Conservation (phyloP, 2,329 filamentous ascomycete genomes). For the Epichloe typhina region DNA sequence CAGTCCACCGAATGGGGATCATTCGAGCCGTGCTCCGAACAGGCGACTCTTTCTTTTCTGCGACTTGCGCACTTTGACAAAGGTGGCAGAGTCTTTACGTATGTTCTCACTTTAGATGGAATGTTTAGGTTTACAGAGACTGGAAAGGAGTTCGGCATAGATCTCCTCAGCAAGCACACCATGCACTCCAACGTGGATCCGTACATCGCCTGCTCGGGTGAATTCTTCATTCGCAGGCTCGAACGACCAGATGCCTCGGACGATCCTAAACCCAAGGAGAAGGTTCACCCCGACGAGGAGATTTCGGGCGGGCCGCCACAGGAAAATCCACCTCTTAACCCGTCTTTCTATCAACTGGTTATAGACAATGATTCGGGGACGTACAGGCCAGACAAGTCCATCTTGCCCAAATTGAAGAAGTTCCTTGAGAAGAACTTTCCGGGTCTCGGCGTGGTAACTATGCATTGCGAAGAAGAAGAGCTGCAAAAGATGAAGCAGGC, state of each 20-base stretch:
- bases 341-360: conserved; percentile 63
- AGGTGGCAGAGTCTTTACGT: conserved; percentile 79
- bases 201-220: conserved; percentile 84
- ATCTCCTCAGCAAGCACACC: conserved; percentile 85
- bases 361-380: conserved; percentile 96
- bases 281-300: conserved; percentile 39
- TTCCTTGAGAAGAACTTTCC: conserved; percentile 66
- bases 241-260: conserved; percentile 32
- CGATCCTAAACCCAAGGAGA: conserved; percentile 28
- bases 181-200: conserved; percentile 91
- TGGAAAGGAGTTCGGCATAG: conserved; percentile 88
- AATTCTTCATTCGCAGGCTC: conserved; percentile 76
- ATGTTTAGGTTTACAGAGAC: conserved; percentile 88
- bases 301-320: conserved; percentile 33
- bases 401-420: conserved; percentile 55
- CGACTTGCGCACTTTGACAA: conserved; percentile 78
- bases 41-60: conserved; percentile 68
- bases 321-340: conserved; percentile 30
- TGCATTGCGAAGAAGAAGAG: conserved; percentile 67
- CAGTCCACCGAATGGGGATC: conserved; percentile 57
- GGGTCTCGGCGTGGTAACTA: conserved; percentile 57
- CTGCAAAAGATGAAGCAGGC: conserved; percentile 63
- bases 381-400: conserved; percentile 71
- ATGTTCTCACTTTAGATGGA: conserved; percentile 78
- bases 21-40: conserved; percentile 52